Evolutionary conservation across 2,329 filamentous ascomycete species (phyloP).

Genomic region (Ceratocystis smalleyi): DNA sequence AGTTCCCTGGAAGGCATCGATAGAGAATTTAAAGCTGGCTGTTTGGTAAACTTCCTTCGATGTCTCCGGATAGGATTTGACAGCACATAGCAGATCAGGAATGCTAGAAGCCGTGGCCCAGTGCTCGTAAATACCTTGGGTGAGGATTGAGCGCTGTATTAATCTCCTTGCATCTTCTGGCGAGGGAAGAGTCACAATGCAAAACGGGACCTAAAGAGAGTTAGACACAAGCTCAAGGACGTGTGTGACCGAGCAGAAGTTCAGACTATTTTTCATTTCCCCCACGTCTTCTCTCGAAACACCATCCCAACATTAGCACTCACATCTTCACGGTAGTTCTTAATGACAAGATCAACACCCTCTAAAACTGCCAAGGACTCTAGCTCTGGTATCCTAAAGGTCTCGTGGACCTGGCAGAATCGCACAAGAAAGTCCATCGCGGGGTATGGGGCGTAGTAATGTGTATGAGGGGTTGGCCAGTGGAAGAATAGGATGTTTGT

Average conservation of each 20-base stretch:
- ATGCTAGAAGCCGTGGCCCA: slow-evolving; percentile 64
- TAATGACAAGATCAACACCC: slow-evolving; percentile 50
- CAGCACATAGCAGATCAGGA: slow-evolving; percentile 45
- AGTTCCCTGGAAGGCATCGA: slow-evolving; percentile 70
- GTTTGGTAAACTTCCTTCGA: slow-evolving; percentile 36
- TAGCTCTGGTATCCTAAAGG: slow-evolving; percentile 75
- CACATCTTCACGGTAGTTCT: slow-evolving; percentile 63
- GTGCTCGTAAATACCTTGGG: slow-evolving; percentile 71
- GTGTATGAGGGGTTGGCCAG: too few species aligned
- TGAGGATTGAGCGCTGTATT: slow-evolving; percentile 62
- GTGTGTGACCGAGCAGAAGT: neutral
- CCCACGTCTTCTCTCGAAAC: too few species aligned
- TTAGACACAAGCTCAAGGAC: slow-evolving; percentile 19
- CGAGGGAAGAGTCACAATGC: slow-evolving; percentile 55
- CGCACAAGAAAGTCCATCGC: slow-evolving; percentile 69
- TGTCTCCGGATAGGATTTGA: neutral
- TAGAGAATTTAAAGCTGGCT: slow-evolving; percentile 63
- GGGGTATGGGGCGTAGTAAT: neutral
- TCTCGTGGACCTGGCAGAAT: slow-evolving; percentile 78
- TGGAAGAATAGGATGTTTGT: too few species aligned
- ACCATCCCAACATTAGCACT: slow-evolving; percentile 22
- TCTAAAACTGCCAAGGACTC: slow-evolving; percentile 60
- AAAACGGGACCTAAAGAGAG: slow-evolving; percentile 60
- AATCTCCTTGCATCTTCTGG: slow-evolving; percentile 49
- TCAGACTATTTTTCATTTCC: too few species aligned